Evolutionary conservation across 768 basidiomycete genomes (phyloP).

Genomic region (Omphalotus guepiniiformis): DNA sequence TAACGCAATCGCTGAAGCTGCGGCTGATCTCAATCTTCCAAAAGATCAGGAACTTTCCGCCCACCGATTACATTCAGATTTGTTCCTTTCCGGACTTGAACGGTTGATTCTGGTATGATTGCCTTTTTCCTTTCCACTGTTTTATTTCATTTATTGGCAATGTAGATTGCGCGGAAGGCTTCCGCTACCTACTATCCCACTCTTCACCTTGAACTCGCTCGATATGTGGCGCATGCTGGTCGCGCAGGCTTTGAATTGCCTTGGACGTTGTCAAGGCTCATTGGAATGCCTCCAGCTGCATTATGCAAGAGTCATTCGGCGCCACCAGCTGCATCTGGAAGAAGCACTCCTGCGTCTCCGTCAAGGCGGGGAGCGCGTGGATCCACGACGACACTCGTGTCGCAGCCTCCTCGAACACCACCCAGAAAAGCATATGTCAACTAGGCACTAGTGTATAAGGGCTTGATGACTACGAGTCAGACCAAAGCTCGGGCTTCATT

Average conservation of each 20-base stretch:
- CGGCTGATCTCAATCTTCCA: conserved; percentile 60
- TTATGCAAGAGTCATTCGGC: conserved; percentile 41
- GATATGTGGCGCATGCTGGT: conserved; percentile 70
- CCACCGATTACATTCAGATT: conserved; percentile 75
- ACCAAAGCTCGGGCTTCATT: too few relatives aligned
- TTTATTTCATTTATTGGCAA: background rate
- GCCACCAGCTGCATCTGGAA: conserved; percentile 13
- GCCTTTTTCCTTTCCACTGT: conserved; percentile 1
- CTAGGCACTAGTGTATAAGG: too few relatives aligned
- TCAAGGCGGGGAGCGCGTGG: background rate
- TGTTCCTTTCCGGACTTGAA: conserved; percentile 90
- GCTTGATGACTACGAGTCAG: too few relatives aligned
- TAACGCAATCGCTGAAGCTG: conserved; percentile 70
- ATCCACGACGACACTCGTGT: background rate
- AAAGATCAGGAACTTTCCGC: conserved; percentile 74
- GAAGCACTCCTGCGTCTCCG: conserved; percentile 11
- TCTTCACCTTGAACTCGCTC: conserved; percentile 88
- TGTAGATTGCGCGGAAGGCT: conserved; percentile 89
- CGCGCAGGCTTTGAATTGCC: conserved; percentile 74
- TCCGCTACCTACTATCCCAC: conserved; percentile 92
- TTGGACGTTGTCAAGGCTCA: conserved; percentile 72
- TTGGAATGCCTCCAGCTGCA: conserved; percentile 71
- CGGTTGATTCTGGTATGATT: conserved; percentile 73
- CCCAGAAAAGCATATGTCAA: background rate
- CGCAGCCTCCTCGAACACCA: conserved; percentile 2